Conservation (phyloP, 2,329 filamentous ascomycete genomes). For the Calonectria naviculata region DNA sequence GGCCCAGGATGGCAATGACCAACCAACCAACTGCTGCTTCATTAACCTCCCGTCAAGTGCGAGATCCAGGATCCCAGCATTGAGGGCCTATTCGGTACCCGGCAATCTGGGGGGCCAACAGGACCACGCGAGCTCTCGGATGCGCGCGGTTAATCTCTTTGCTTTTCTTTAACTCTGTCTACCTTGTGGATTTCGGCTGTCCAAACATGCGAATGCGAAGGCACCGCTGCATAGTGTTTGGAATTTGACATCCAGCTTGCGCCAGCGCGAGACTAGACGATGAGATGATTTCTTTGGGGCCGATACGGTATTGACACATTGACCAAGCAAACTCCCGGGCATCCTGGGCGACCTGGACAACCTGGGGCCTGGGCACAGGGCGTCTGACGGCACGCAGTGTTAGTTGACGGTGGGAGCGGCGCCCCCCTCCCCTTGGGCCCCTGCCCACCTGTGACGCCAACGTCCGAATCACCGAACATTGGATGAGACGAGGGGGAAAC, state of each 20-base stretch:
- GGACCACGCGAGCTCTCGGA: constrained; percentile 34
- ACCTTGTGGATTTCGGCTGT: not conserved
- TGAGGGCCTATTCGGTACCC: constrained; percentile 20
- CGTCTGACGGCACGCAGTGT: constrained; percentile 21
- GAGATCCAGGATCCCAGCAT: constrained; percentile 19
- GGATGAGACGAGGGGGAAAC: constrained; percentile 30
- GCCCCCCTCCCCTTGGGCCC: constrained; percentile 16
- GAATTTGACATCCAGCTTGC: too few relatives aligned
- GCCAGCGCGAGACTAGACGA: not conserved
- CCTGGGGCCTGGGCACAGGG: constrained; percentile 16
- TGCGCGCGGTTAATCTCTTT: constrained; percentile 3
- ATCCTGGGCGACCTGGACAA: constrained; percentile 6
- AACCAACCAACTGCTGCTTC: constrained; percentile 9
- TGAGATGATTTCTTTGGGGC: constrained; percentile 2
- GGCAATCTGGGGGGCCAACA: constrained; percentile 28
- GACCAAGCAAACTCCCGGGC: constrained; percentile 7
- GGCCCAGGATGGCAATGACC: constrained; percentile 18
- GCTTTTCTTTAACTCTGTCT: constrained; percentile 4
- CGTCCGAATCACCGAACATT: constrained; percentile 38
- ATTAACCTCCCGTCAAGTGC: constrained; percentile 2
- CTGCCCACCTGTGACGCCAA: constrained; percentile 41
- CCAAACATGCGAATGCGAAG: not conserved
- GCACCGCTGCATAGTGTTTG: not conserved
- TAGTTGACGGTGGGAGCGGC: constrained; percentile 32
- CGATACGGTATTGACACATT: not conserved